phyloP scores from a whole-genome alignment of 768 basidiomycete genomes.

The Mycena alexandri region DNA sequence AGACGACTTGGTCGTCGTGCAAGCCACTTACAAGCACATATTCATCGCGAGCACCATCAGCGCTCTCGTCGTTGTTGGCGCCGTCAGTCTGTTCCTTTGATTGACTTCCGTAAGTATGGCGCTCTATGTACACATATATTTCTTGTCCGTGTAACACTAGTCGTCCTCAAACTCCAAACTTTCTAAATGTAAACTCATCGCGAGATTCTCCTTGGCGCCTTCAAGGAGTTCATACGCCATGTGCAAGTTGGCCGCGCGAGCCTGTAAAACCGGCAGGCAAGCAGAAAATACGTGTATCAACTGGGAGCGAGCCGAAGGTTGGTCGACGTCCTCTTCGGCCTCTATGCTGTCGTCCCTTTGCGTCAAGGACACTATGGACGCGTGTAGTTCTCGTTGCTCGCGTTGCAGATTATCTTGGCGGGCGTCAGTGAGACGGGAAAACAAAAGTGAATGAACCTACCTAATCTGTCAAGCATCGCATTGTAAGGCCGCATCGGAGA shows the following conservation, averaged over 20 bases:
- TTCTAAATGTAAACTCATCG: conserved; percentile 61
- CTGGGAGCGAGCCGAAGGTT: conserved; percentile 52
- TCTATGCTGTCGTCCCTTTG: conserved; percentile 12
- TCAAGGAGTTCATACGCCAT: conserved; percentile 65
- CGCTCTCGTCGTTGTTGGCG: conserved; percentile 28
- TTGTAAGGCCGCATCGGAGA: conserved; percentile 57
- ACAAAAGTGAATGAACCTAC: conserved; percentile 42
- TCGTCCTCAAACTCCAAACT: conserved; percentile 45
- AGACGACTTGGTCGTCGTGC: conserved; percentile 33
- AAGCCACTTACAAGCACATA: conserved; percentile 32
- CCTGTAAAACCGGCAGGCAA: conserved; percentile 61
- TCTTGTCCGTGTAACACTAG: conserved; percentile 1
- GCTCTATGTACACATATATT: not conserved
- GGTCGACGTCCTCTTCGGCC: conserved; percentile 15
- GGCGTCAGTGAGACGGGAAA: not conserved
- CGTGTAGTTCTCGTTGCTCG: conserved; percentile 42
- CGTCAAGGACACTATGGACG: conserved; percentile 44
- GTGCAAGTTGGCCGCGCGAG: conserved; percentile 59
- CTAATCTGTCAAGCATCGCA: conserved; percentile 58
- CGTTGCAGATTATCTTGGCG: conserved; percentile 41
- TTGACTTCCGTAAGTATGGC: not conserved
- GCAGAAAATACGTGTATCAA: conserved; percentile 58
- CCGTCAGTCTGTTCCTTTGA: conserved; percentile 23
- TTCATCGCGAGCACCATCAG: conserved; percentile 33
- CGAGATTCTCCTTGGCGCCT: conserved; percentile 63